Percentiles rank a stretch among this genome's conserved stretches.
These are phyloP conservation scores for Umbelopsis sp. DNA, from an alignment of 192 early-diverging fungal genomes.

Conservation along the genomic window DNA sequence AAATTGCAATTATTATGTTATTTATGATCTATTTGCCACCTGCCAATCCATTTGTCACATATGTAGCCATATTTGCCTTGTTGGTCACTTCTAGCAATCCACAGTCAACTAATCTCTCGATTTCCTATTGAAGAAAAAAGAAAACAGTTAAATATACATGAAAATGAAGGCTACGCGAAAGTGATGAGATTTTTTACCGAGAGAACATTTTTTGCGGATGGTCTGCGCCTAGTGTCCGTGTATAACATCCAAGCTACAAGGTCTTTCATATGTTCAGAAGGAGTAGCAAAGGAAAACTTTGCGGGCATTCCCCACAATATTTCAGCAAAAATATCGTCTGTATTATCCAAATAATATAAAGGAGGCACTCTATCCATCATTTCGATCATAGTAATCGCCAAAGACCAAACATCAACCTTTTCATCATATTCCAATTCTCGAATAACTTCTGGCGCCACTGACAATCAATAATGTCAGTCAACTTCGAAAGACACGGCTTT, in stretches of 20 bases:
- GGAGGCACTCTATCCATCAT: conserved; percentile 49
- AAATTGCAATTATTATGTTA: no score
- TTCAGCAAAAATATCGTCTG: conserved; percentile 36
- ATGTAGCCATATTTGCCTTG: conserved; percentile 24
- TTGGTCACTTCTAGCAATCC: conserved; percentile 23
- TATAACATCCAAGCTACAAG: conserved; percentile 33
- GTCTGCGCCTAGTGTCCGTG: conserved; percentile 22
- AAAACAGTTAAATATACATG: not conserved
- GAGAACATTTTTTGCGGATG: conserved; percentile 29
- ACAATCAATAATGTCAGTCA: not conserved
- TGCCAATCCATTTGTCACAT: conserved; percentile 32
- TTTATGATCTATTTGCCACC: no score
- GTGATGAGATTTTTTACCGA: not conserved
- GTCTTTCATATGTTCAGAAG: conserved; percentile 18
- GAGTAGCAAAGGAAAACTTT: conserved; percentile 31
- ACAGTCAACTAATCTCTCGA: conserved; percentile 22
- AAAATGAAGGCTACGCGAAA: not conserved
- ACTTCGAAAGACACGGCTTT: not conserved
- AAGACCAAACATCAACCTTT: conserved; percentile 53
- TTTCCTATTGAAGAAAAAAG: not conserved
- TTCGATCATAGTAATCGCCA: conserved; percentile 48
- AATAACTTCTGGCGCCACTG: conserved; percentile 55
- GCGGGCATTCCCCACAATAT: conserved; percentile 34
- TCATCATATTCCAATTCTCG: conserved; percentile 40
- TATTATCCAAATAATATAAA: conserved; percentile 42